phyloP scores from a whole-genome alignment of 352 stramenopile genomes.

The Phytophthora quininea region DNA sequence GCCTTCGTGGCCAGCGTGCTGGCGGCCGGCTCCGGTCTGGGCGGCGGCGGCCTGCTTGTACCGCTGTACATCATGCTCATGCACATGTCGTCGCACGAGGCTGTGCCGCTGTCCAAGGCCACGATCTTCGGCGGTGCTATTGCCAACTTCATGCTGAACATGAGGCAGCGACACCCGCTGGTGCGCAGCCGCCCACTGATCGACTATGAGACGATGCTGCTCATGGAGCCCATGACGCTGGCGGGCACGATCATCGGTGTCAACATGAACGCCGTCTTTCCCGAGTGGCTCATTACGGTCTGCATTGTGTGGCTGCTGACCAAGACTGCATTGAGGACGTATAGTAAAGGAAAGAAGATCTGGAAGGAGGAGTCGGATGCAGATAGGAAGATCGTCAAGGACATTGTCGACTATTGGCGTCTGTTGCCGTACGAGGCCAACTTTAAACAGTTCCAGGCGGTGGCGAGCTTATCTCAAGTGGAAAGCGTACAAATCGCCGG shows the following conservation, averaged over 20 bases:
- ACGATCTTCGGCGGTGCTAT: conserved; percentile 86
- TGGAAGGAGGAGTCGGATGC: conserved; percentile 65
- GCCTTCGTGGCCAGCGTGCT: conserved; percentile 70
- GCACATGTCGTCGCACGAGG: conserved; percentile 75
- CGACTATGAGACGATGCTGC: conserved; percentile 84
- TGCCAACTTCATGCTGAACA: conserved; percentile 76
- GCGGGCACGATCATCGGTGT: conserved; percentile 87
- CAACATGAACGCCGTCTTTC: conserved; percentile 85
- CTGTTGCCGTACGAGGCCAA: conserved; percentile 69
- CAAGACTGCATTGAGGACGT: conserved; percentile 70
- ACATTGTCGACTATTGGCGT: conserved; percentile 73
- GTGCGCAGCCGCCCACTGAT: conserved; percentile 69
- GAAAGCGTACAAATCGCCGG: conserved; percentile 62
- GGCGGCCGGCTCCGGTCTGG: conserved; percentile 69
- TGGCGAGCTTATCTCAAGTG: conserved; percentile 78
- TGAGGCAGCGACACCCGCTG: conserved; percentile 67
- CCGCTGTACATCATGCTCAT: conserved; percentile 83
- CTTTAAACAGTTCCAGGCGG: conserved; percentile 71
- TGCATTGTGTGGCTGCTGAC: conserved; percentile 81
- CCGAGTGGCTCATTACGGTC: conserved; percentile 84
- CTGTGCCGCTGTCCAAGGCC: conserved; percentile 82
- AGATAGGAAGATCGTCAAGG: conserved; percentile 49
- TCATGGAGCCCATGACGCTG: conserved; percentile 89
- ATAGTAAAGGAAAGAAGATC: conserved; percentile 69
- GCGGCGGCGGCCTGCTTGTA: conserved; percentile 78